Percentiles rank a stretch among this genome's conserved stretches.
phyloP scores from a whole-genome alignment of 2,329 filamentous ascomycete species.

The Xylariales sp. region DNA sequence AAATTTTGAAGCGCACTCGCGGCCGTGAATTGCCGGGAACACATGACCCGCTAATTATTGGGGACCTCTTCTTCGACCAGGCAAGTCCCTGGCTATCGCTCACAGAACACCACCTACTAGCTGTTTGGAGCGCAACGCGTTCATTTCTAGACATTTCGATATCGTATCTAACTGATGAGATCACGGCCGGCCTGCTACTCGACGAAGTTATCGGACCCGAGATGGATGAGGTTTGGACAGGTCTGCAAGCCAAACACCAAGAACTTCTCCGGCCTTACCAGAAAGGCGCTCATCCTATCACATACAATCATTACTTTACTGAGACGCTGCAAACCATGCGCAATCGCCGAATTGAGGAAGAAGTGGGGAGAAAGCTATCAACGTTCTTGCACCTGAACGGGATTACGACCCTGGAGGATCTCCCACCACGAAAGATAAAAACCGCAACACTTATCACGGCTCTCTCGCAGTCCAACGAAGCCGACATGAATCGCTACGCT shows the following conservation, averaged over 20 bases:
- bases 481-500: slow-evolving; percentile 5
- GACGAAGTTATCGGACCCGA: slow-evolving; percentile 14
- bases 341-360: too few relatives aligned
- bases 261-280: slow-evolving; percentile 24
- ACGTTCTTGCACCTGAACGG: too few relatives aligned
- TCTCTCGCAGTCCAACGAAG: too few relatives aligned
- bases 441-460: too few relatives aligned
- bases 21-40: slow-evolving; percentile 31
- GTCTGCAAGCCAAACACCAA: slow-evolving; percentile 16
- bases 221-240: slow-evolving; percentile 13
- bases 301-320: slow-evolving; percentile 32
- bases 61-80: slow-evolving; percentile 27
- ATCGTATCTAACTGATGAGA: too few relatives aligned
- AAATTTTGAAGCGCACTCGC: slow-evolving; percentile 18
- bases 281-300: slow-evolving; percentile 31
- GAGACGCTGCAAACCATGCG: slow-evolving; percentile 27
- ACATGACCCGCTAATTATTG: slow-evolving; percentile 28
- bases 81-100: slow-evolving; percentile 27
- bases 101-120: too few relatives aligned
- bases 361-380: too few relatives aligned
- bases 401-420: too few relatives aligned
- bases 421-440: too few relatives aligned
- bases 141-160: too few relatives aligned
- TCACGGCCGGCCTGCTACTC: too few relatives aligned
- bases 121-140: too few relatives aligned